Conservation (phyloP, 805 yeast genomes). For the Danielia reshetovae region DNA sequence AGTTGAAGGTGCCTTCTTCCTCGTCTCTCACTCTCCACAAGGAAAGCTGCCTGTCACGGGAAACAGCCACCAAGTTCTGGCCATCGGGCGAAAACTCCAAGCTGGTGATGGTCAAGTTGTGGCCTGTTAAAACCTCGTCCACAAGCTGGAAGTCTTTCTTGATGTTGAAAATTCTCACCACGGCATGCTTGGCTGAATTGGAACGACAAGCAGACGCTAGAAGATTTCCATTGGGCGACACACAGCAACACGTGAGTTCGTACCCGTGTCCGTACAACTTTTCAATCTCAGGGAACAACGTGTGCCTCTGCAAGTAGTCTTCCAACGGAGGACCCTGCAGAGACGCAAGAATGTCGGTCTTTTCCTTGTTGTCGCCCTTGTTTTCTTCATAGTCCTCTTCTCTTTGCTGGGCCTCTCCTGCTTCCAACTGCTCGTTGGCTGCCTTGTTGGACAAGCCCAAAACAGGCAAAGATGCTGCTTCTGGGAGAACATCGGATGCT, state of each 20-base stretch:
- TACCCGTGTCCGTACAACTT: slow-evolving; percentile 97
- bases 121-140: slow-evolving; percentile 52
- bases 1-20: slow-evolving; percentile 27
- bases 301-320: slow-evolving; percentile 85
- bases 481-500: slow-evolving; percentile 50
- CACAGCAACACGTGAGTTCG: slow-evolving; percentile 78
- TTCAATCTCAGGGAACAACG: slow-evolving; percentile 93
- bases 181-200: slow-evolving; percentile 80
- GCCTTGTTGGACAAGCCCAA: slow-evolving; percentile 92
- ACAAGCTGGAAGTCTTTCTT: slow-evolving; percentile 51
- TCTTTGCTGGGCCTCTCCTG: slow-evolving; percentile 33
- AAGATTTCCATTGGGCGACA: slow-evolving; percentile 55
- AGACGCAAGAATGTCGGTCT: slow-evolving; percentile 41
- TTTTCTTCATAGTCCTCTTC: slow-evolving; percentile 40
- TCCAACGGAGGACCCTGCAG: slow-evolving; percentile 58
- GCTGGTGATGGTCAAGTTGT: slow-evolving; percentile 81
- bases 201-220: slow-evolving; percentile 93
- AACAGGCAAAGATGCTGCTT: slow-evolving; percentile 87
- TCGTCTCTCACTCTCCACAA: slow-evolving; percentile 52
- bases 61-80: slow-evolving; percentile 63
- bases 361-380: slow-evolving; percentile 19
- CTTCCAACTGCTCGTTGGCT: slow-evolving; percentile 45
- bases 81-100: slow-evolving; percentile 71
- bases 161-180: slow-evolving; percentile 68
- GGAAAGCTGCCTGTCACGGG: slow-evolving; percentile 85